These are phyloP conservation scores for Pseudocercospora pini-densiflorae DNA, from an alignment of 2,329 filamentous ascomycete genomes.

Conservation along the genomic window DNA sequence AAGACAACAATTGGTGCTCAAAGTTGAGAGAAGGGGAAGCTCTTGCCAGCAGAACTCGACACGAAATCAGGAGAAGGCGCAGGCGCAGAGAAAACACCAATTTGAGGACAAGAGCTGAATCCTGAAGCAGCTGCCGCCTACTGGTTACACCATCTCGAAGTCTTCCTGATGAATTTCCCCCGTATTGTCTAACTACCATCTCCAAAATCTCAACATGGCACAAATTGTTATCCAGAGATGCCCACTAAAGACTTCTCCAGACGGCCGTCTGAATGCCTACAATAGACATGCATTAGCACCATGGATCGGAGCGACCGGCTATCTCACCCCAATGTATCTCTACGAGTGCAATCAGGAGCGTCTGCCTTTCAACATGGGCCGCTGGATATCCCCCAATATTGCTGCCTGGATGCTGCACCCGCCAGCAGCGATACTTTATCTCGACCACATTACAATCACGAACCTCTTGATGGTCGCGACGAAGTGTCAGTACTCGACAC, in stretches of 20 bases:
- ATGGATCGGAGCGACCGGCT: constrained; percentile 15
- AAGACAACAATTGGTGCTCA: too few species aligned
- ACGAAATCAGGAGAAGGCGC: too few species aligned
- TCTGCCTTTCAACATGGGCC: constrained; percentile 14
- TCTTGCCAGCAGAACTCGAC: too few species aligned
- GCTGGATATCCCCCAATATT: constrained; percentile 6
- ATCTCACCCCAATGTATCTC: constrained; percentile 13
- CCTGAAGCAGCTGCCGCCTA: background rate
- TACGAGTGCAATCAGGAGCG: constrained; percentile 14
- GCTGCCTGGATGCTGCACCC: constrained; percentile 4
- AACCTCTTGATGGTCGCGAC: background rate
- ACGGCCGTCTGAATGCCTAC: constrained; percentile 13
- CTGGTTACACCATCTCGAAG: too few species aligned
- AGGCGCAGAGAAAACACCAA: too few species aligned
- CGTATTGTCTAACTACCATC: too few species aligned
- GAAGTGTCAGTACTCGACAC: constrained; percentile 3
- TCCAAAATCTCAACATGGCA: background rate
- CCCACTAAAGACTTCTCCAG: constrained; percentile 3
- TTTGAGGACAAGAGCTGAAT: too few species aligned
- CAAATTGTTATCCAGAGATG: constrained; percentile 11
- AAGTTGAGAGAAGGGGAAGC: too few species aligned
- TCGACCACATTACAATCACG: background rate
- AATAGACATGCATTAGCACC: constrained; percentile 14
- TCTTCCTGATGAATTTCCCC: too few species aligned
- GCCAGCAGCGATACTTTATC: background rate